Percentiles rank a stretch among this genome's conserved stretches.
These are phyloP conservation scores for Epichloe sibirici DNA, from an alignment of 2,329 filamentous ascomycete species.

Conservation along the genomic window DNA sequence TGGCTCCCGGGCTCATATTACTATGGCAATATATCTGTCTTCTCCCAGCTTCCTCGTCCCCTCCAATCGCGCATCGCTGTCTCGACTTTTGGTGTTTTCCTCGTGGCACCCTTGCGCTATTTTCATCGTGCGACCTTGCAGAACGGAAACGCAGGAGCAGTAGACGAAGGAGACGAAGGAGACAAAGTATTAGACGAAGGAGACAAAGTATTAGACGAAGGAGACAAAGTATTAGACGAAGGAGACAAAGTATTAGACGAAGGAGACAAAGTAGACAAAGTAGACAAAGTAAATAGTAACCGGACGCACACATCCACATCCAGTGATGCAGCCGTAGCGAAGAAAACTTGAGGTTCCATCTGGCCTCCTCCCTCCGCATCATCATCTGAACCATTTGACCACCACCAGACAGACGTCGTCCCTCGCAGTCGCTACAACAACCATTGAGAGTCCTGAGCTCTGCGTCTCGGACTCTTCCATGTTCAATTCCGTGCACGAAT, in stretches of 20 bases:
- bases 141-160: not conserved
- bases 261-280: too few relatives aligned
- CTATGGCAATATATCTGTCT: too few relatives aligned
- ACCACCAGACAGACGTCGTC: too few relatives aligned
- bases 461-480: not conserved
- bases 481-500: not conserved
- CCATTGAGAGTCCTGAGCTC: not conserved
- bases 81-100: conserved; percentile 1
- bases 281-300: not conserved
- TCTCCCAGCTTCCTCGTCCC: not conserved
- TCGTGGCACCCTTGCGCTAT: conserved; percentile 11
- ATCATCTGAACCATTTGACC: not conserved
- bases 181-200: not conserved
- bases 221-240: not conserved
- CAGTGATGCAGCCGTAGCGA: not conserved
- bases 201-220: too few relatives aligned
- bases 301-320: not conserved
- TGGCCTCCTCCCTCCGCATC: not conserved
- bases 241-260: not conserved
- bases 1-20: not conserved
- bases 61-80: not conserved
- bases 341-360: too few relatives aligned
- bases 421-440: not conserved
- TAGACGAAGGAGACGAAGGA: not conserved
- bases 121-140: conserved; percentile 5